Evolutionary conservation across 108 stramenopile genomes (phyloP), one percentile per base, ranked within the genome.

Genomic region (Pseudonitzschia delicatissima): DNA sequence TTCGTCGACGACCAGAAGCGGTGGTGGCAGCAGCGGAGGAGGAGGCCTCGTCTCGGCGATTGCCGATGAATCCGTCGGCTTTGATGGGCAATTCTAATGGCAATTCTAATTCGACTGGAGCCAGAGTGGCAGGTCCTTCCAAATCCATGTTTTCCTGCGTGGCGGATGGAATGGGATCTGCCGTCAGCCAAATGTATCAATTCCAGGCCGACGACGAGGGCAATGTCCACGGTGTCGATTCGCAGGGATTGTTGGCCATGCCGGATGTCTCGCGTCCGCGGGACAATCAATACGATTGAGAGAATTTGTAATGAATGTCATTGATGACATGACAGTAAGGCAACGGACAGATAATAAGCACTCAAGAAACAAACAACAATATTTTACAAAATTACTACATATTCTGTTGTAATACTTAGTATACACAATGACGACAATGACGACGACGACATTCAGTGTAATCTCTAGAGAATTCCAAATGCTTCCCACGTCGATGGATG

Each of bases 131-230:
- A 17, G 75, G 87, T 67, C 72, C 65, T 31, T 53, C 76, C 31
- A 68, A 82, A 52, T 81, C 84, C 39, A 74, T 92, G 48, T 86
- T 93, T 76, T 72, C 85, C 26, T 93, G 91, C 51, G 85, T 93
- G 13, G 77, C 83, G 48, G 88, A 93, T 77, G 77, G 78, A 18
- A 78, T 93, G 3, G 72, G 73, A 0, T 73, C 68, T 17, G 85
- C 86, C 4, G 80, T 82, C 26, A 70, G 71, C 4, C 28, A 64
- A 17, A 50, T 77, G 62, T 55, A 68, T 64, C 62, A 69, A 36
- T 66, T 79, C 20, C 51, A 57, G 9, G 78, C 52, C 31, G 86
- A 89, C 53, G 68, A 80, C 42, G 91, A 87, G 51, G 86, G 81
- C 17, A 83, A 88, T 68, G 82, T 86, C 15, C 77, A 91, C 67